These are phyloP conservation scores for Aspergillus felis DNA, from an alignment of 2,329 filamentous ascomycete genomes.

Conservation along the genomic window DNA sequence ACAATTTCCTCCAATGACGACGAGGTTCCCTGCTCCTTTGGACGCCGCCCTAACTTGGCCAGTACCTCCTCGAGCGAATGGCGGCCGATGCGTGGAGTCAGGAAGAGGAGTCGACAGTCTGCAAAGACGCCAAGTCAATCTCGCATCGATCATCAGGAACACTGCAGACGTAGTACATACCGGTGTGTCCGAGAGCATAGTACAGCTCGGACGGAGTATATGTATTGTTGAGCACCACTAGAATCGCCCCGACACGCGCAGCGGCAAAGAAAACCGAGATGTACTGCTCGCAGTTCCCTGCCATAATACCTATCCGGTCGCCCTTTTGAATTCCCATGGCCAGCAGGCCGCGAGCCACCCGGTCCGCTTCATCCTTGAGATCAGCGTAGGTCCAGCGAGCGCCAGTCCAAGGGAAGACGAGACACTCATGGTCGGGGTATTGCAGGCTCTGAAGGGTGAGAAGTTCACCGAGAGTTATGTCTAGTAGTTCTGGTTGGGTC, in stretches of 20 bases:
- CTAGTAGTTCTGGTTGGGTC: constrained; percentile 63
- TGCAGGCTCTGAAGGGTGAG: constrained; percentile 66
- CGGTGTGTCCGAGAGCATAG: constrained; percentile 67
- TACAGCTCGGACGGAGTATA: constrained; percentile 71
- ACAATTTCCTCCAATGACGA: constrained; percentile 49
- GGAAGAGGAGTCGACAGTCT: constrained; percentile 72
- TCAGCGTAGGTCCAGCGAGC: constrained; percentile 69
- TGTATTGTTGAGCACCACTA: constrained; percentile 79
- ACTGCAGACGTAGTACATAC: constrained; percentile 38
- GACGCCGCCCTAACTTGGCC: constrained; percentile 43
- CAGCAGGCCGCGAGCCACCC: constrained; percentile 62
- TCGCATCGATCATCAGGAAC: neutral
- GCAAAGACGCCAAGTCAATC: neutral
- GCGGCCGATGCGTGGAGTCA: constrained; percentile 64
- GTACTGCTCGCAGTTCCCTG: constrained; percentile 56
- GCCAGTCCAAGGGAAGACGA: constrained; percentile 73
- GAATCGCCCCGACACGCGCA: constrained; percentile 60
- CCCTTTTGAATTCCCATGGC: constrained; percentile 64
- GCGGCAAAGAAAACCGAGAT: constrained; percentile 70
- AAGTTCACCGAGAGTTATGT: constrained; percentile 68
- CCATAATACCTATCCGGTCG: constrained; percentile 72
- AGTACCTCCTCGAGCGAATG: constrained; percentile 62
- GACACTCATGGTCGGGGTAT: constrained; percentile 62
- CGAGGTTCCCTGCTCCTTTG: constrained; percentile 31
- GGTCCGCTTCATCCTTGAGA: constrained; percentile 58